Evolutionary conservation across 306 rosid genomes (phyloP).

Genomic region (Mimosa pudica): DNA sequence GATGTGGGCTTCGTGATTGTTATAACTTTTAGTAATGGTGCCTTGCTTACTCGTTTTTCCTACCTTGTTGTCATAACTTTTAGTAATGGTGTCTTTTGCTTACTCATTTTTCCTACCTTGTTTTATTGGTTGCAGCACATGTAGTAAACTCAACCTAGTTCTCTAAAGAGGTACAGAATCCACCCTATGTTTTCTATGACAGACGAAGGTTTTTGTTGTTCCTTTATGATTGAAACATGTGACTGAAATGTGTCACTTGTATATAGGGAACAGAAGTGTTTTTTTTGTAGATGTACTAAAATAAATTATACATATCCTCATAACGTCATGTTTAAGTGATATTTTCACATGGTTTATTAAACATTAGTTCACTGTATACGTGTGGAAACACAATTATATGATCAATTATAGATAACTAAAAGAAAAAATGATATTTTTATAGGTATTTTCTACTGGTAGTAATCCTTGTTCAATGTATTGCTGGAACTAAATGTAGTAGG

Average conservation of each 20-base stretch:
- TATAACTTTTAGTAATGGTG: too few species aligned
- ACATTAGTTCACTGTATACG: not conserved
- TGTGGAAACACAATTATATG: not conserved
- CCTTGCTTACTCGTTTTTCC: too few species aligned
- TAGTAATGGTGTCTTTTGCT: too few species aligned
- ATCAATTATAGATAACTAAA: not conserved
- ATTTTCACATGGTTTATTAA: not conserved
- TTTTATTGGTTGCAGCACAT: constrained; percentile 25
- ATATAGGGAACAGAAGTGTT: not conserved
- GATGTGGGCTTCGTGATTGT: not conserved
- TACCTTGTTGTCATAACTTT: too few species aligned
- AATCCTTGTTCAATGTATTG: too few species aligned
- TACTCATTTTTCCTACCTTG: not conserved
- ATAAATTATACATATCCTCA: not conserved
- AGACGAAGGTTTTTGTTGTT: constrained; percentile 18
- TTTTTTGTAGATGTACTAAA: too few species aligned
- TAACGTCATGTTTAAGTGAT: not conserved
- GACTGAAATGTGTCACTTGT: not conserved
- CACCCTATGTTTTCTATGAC: not conserved
- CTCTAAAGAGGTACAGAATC: not conserved
- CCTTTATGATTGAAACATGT: constrained; percentile 7
- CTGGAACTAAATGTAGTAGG: too few species aligned
- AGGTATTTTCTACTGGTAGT: too few species aligned
- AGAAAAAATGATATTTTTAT: not conserved
- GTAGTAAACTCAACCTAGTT: not conserved